These are phyloP conservation scores for Beauveria medogensis DNA, from an alignment of 2,329 filamentous ascomycete genomes.

Conservation along the genomic window DNA sequence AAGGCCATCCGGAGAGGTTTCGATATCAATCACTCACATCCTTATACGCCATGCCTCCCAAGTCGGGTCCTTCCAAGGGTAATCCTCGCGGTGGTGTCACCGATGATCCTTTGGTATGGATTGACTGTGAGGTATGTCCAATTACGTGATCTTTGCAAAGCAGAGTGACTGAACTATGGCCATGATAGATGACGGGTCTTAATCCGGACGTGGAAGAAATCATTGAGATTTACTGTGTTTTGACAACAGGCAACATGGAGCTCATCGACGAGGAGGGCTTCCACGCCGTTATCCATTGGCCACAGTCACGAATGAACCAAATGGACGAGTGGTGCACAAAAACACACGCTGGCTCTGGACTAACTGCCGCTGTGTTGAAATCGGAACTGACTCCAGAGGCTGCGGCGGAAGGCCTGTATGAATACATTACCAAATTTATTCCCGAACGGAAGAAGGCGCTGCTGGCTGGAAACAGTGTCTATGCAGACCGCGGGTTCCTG, in stretches of 20 bases:
- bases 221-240: conserved; percentile 84
- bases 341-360: conserved; percentile 73
- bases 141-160: not conserved
- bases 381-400: conserved; percentile 64
- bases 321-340: conserved; percentile 88
- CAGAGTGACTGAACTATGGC: not conserved
- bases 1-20: not conserved
- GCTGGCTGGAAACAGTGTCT: conserved; percentile 87
- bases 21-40: not conserved
- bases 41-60: conserved; percentile 5
- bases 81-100: conserved; percentile 14
- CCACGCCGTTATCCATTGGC: conserved; percentile 70
- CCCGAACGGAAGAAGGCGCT: conserved; percentile 60
- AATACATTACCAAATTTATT: conserved; percentile 67
- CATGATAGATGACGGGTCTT: conserved; percentile 68
- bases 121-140: conserved; percentile 54
- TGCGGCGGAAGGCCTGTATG: conserved; percentile 65
- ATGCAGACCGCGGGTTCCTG: conserved; percentile 81
- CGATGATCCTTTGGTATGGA: conserved; percentile 69
- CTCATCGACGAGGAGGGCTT: conserved; percentile 70
- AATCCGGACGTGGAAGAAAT: conserved; percentile 73
- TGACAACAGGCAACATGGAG: conserved; percentile 74
- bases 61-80: conserved; percentile 14
- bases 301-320: conserved; percentile 57
- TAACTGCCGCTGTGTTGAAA: conserved; percentile 66